Evolutionary conservation across 495 filamentous ascomycete species (phyloP), one percentile per base, ranked within the genome.

Genomic region (Aspergillus sclerotiicarbonarius): DNA sequence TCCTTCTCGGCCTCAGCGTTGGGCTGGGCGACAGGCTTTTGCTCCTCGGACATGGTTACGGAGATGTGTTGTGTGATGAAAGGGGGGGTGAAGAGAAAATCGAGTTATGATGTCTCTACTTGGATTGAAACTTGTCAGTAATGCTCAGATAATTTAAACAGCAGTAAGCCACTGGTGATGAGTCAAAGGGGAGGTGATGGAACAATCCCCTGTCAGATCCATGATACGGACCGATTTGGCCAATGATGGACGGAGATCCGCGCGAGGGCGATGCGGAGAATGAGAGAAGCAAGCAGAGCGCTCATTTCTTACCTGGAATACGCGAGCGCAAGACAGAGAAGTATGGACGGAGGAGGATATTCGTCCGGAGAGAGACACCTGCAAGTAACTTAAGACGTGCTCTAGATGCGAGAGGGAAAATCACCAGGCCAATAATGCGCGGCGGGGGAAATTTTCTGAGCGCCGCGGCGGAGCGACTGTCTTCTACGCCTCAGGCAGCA

Each of bases 1-100:
- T 79, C 76, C 67, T 76, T 67, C 59, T 73, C 73, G 15, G 77
- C 73, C 49, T 76, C 75, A 43, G 67, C 60, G 51, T 78, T 78
- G 54, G 65, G 61, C 57, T 63, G 63, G 51, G 68, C 59, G 19
- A 60, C 53, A 13, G 59, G 49, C 65, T 78, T 78, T 51, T 75
- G 67, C 63, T 77, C 74, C 20, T 72, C 74, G 56, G 76, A 63
- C 75, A 80, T 80, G 25, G 50, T 65, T 29, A 3, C 45, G 29
- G 15, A 1, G 13, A 31, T 19, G 57, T 15, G 57, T 51, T 29
- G 51, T 51, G 13, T 8, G 20, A 45, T 16, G 20, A 50, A 12
- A 32, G 37, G 29, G 20, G 20, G 25, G 29, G n/a, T 15, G 32
- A 12, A 43, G 39, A 32, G 43, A 18, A 29, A 25, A 21, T 51